phyloP scores from a whole-genome alignment of 257 asterid species.

The Fraxinus anomala region DNA sequence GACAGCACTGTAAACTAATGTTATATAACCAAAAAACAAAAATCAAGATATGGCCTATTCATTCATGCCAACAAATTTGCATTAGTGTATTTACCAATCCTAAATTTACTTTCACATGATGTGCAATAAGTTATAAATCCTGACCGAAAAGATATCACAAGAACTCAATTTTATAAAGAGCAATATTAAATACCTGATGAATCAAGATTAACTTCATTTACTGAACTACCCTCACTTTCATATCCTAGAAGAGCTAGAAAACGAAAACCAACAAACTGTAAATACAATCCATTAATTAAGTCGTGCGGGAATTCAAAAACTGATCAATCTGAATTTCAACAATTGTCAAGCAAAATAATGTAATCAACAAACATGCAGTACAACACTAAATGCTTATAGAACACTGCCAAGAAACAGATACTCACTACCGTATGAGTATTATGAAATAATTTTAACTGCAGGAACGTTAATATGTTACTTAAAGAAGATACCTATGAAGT shows the following conservation, averaged over 20 bases:
- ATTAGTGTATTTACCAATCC: not conserved
- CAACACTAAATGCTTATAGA: not conserved
- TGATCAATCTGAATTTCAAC: not conserved
- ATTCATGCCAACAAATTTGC: not conserved
- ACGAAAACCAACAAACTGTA: constrained; percentile 6
- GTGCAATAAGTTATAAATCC: not conserved
- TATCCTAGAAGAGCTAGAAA: constrained; percentile 56
- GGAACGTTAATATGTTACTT: not conserved
- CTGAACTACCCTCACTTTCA: constrained; percentile 89
- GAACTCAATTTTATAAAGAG: constrained; percentile 10
- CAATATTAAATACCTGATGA: constrained; percentile 63
- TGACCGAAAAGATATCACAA: not conserved
- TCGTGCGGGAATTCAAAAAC: not conserved
- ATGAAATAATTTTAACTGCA: not conserved
- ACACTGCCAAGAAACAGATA: not conserved
- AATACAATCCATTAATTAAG: constrained; percentile 10
- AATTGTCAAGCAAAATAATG: not conserved
- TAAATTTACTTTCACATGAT: constrained; percentile 5
- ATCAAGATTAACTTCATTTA: constrained; percentile 72
- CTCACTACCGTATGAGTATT: not conserved
- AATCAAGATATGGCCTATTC: not conserved
- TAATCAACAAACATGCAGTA: not conserved
- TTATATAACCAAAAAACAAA: not conserved
- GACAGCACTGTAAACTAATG: not conserved
- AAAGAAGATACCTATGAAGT: not conserved